phyloP scores from a whole-genome alignment of 148 eudicot genomes.

The Persicaria maculosa region DNA sequence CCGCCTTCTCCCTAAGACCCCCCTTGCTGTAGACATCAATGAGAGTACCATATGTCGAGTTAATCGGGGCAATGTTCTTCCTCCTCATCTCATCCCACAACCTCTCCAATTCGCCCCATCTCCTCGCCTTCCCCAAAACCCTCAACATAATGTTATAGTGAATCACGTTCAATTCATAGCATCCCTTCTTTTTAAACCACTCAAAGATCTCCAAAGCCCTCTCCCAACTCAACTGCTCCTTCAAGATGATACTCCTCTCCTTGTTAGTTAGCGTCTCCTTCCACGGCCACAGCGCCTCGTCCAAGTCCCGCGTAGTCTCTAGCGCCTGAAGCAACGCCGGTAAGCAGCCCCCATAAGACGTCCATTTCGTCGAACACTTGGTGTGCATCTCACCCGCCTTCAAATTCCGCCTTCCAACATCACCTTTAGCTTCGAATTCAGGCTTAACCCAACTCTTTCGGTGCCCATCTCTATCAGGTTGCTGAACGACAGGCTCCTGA shows the following conservation, averaged over 20 bases:
- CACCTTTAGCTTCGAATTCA: slow-evolving; percentile 13
- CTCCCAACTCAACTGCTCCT: slow-evolving; percentile 79
- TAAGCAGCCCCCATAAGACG: slow-evolving; percentile 59
- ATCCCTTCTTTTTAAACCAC: slow-evolving; percentile 81
- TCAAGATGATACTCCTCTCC: slow-evolving; percentile 81
- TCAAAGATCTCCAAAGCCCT: slow-evolving; percentile 78
- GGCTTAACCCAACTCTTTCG: slow-evolving; percentile 9
- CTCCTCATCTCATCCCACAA: slow-evolving; percentile 68
- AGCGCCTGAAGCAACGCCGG: slow-evolving; percentile 53
- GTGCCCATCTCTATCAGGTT: slow-evolving; percentile 15
- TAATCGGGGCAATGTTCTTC: slow-evolving; percentile 44
- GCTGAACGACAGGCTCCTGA: slow-evolving; percentile 19
- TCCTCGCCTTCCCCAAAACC: slow-evolving; percentile 57
- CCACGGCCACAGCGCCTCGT: slow-evolving; percentile 82
- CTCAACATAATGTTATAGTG: slow-evolving; percentile 87
- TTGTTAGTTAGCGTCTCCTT: slow-evolving; percentile 63
- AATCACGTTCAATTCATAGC: slow-evolving; percentile 88
- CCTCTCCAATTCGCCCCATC: slow-evolving; percentile 57
- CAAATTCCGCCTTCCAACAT: background rate
- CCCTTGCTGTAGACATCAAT: slow-evolving; percentile 95
- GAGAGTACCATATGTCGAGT: slow-evolving; percentile 83
- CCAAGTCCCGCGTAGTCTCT: slow-evolving; percentile 50
- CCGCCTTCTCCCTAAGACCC: slow-evolving; percentile 51
- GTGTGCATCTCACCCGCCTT: slow-evolving; percentile 32
- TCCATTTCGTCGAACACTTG: slow-evolving; percentile 77